Conservation (phyloP, 495 filamentous ascomycete species). For the Penicillium paradoxum region DNA sequence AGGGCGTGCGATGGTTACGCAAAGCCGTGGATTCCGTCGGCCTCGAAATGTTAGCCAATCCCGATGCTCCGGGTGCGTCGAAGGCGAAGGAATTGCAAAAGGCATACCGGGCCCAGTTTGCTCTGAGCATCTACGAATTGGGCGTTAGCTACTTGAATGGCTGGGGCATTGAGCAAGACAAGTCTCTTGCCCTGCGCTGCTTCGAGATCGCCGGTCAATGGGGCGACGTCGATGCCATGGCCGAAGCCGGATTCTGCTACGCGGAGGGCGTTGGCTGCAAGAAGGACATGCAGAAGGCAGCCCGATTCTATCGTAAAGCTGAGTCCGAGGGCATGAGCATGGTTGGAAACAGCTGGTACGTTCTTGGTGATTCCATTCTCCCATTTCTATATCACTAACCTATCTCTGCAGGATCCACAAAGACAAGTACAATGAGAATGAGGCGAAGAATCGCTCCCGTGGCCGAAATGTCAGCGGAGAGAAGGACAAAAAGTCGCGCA, state of each 20-base stretch:
- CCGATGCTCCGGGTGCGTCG: constrained; percentile 58
- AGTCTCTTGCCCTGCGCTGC: constrained; percentile 77
- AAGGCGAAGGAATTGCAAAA: constrained; percentile 63
- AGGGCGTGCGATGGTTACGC: constrained; percentile 86
- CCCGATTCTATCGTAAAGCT: constrained; percentile 82
- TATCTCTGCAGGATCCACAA: constrained; percentile 74
- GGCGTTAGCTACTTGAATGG: constrained; percentile 97
- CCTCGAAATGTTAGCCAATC: constrained; percentile 76
- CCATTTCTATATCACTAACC: constrained; percentile 6
- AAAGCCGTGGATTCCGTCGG: constrained; percentile 84
- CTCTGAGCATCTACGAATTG: constrained; percentile 89
- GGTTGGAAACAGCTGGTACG: constrained; percentile 96
- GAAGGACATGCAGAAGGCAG: constrained; percentile 93
- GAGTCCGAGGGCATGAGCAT: constrained; percentile 93
- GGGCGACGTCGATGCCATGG: constrained; percentile 94
- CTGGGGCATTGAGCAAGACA: constrained; percentile 94
- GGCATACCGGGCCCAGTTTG: constrained; percentile 83
- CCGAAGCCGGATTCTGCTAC: constrained; percentile 84
- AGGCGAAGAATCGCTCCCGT: constrained; percentile 38
- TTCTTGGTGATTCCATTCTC: constrained; percentile 11
- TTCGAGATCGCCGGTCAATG: constrained; percentile 95
- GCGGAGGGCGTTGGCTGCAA: constrained; percentile 81
- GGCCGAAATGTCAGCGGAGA: constrained; percentile 34
- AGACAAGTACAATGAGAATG: constrained; percentile 80
- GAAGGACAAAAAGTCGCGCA: constrained; percentile 51